These are phyloP conservation scores for Yamadazyma spencermartinsiae DNA, from an alignment of 1,139 yeast species.

Conservation along the genomic window DNA sequence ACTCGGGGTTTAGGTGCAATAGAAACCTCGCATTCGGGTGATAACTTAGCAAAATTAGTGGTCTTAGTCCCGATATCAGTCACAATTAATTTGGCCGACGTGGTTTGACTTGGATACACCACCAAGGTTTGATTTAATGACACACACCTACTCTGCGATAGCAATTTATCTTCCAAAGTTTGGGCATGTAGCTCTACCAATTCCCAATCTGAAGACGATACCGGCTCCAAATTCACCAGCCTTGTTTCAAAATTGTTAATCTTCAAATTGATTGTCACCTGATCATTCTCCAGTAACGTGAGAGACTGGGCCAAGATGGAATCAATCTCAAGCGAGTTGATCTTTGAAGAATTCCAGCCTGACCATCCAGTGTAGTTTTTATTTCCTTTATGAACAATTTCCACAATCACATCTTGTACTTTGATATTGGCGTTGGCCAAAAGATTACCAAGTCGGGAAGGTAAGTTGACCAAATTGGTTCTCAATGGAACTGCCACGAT, in stretches of 20 bases:
- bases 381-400: constrained; percentile 25
- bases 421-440: constrained; percentile 55
- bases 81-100: constrained; percentile 64
- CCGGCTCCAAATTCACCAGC: constrained; percentile 76
- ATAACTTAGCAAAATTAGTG: constrained; percentile 54
- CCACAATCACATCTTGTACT: constrained; percentile 64
- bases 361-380: constrained; percentile 76
- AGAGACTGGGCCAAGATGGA: constrained; percentile 44
- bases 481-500: constrained; percentile 37
- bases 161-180: constrained; percentile 68
- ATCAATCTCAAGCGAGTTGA: constrained; percentile 39
- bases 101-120: constrained; percentile 69
- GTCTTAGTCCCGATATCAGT: constrained; percentile 58
- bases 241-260: constrained; percentile 52
- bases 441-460: constrained; percentile 48
- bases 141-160: constrained; percentile 82
- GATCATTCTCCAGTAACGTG: constrained; percentile 48
- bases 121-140: constrained; percentile 59
- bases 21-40: constrained; percentile 75
- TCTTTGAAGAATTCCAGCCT: constrained; percentile 52
- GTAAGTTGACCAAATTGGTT: constrained; percentile 61
- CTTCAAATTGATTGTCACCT: constrained; percentile 42
- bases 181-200: constrained; percentile 81
- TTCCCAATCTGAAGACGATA: constrained; percentile 85
- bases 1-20: constrained; percentile 74